phyloP scores from a whole-genome alignment of 805 yeast species.

The Nakazawaea ishiwadae region DNA sequence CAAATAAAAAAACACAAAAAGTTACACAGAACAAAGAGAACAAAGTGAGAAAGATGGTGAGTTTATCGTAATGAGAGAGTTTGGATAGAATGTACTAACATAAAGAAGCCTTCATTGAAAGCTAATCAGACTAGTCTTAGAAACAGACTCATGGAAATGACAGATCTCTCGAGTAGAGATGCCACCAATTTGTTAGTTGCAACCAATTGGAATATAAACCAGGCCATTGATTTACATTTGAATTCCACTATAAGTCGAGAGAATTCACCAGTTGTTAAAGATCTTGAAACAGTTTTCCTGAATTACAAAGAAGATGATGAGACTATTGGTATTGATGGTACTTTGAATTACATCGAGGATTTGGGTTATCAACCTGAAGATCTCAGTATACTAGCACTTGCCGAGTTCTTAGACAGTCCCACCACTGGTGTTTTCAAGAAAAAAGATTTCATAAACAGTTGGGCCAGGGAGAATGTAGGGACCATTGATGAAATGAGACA shows the following conservation, averaged over 20 bases:
- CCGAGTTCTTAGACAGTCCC: conserved; percentile 64
- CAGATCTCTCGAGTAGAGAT: conserved; percentile 29
- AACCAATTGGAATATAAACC: conserved; percentile 25
- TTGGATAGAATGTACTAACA: background rate
- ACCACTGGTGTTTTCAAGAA: conserved; percentile 56
- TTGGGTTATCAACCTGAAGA: conserved; percentile 74
- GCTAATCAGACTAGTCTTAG: conserved; percentile 7
- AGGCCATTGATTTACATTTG: conserved; percentile 29
- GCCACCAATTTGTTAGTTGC: conserved; percentile 33
- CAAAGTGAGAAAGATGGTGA: background rate
- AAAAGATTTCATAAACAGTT: conserved; percentile 48
- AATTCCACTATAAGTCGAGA: conserved; percentile 9
- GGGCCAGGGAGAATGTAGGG: conserved; percentile 37
- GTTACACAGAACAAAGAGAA: background rate
- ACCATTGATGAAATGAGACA: conserved; percentile 44
- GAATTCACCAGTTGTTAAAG: background rate
- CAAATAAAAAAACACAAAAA: background rate
- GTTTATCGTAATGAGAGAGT: background rate
- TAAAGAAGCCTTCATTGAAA: background rate
- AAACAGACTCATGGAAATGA: conserved; percentile 34
- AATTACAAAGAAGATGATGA: conserved; percentile 23
- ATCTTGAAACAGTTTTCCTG: conserved; percentile 29
- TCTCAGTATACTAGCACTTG: conserved; percentile 61
- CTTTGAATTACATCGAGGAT: conserved; percentile 62
- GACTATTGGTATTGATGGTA: conserved; percentile 72